Base-by-base conservation (phyloP, 371 early-diverging fungal genomes). In the Funneliformis caledonium region DNA sequence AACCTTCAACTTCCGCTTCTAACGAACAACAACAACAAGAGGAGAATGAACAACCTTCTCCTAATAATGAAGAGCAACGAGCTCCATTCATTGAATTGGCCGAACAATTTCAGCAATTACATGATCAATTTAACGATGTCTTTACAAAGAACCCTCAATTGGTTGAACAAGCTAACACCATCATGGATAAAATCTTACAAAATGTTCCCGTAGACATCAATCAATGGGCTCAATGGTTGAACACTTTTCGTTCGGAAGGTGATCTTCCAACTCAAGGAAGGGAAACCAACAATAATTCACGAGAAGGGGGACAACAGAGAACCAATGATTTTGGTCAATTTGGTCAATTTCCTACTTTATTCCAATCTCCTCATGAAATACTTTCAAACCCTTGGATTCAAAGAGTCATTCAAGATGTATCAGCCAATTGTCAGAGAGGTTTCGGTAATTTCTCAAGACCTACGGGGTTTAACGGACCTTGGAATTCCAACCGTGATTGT, bases 61-160 rank as follows among this genome's bases (percentile, higher is more conserved):
- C 22, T 42, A 2, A 67, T 19, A 33, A 59, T 56, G 11, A 70
- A 22, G 56, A n/a, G 16, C 22, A 22, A 47, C 9, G 52, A 37
- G 33, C 80, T 19, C 82, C 79, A 33, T 72, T 80, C 61, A 48
- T 82, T 12, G 72, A 52, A 16, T 33, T 80, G 16, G 81, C 78
- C 2, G 69, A 48, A 59, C 65, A 80, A 52, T 78, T 81, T 37
- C 68, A 81, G 47, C 14, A 59, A n/a, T 59, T 81, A 42, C 22
- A 67, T 48, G 78, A 81, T 31, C 82, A 82, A 72, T 79, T 82
- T 62, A 50, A 68, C 9, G 68, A 81, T 43, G 79, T 78, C n/a
- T 22, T 82, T 4, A 45, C 42, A 31, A 37, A 43, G 31, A 50
- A 82, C 62, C 82, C 82, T 26, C 68, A 80, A 72, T 10, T 82